Evolutionary conservation across 768 basidiomycete genomes (phyloP).

Genomic region (Lentinula sp.): DNA sequence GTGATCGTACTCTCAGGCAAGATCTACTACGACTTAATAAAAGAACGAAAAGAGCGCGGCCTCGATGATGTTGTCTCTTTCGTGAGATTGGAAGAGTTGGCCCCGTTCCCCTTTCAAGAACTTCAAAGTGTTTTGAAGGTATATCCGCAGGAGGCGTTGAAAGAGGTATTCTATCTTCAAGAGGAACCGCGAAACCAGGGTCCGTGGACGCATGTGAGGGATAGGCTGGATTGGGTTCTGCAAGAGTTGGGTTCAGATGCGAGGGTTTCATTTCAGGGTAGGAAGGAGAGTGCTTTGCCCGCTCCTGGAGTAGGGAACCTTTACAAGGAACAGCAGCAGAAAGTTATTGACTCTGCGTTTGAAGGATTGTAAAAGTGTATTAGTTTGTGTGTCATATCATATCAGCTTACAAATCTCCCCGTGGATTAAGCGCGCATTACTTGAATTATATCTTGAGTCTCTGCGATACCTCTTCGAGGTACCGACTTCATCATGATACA

Average conservation of each 20-base stretch:
- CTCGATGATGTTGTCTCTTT: slow-evolving; percentile 54
- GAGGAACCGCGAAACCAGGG: slow-evolving; percentile 91
- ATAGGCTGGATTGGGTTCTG: slow-evolving; percentile 50
- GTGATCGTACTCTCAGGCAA: slow-evolving; percentile 80
- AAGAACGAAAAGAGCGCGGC: slow-evolving; percentile 50
- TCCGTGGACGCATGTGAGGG: slow-evolving; percentile 60
- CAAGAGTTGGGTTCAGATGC: slow-evolving; percentile 24
- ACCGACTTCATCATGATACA: slow-evolving; percentile 38
- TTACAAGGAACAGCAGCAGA: slow-evolving; percentile 61
- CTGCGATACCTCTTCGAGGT: background rate
- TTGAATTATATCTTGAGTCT: background rate
- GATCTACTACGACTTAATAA: slow-evolving; percentile 81
- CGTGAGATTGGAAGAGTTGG: slow-evolving; percentile 78
- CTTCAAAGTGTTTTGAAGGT: slow-evolving; percentile 38
- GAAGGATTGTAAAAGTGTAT: slow-evolving; percentile 21
- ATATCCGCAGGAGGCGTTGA: slow-evolving; percentile 30
- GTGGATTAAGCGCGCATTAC: background rate
- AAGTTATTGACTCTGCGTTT: slow-evolving; percentile 55
- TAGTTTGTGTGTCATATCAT: background rate
- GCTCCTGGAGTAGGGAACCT: slow-evolving; percentile 70
- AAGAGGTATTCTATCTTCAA: slow-evolving; percentile 64
- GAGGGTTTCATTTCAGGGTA: slow-evolving; percentile 52
- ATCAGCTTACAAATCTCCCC: too few species aligned
- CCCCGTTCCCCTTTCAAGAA: slow-evolving; percentile 76
- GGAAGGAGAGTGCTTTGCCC: slow-evolving; percentile 67